Evolutionary conservation across 768 basidiomycete species (phyloP), one percentile per base, ranked within the genome.

Genomic region (Paxillus ammoniavirescens): DNA sequence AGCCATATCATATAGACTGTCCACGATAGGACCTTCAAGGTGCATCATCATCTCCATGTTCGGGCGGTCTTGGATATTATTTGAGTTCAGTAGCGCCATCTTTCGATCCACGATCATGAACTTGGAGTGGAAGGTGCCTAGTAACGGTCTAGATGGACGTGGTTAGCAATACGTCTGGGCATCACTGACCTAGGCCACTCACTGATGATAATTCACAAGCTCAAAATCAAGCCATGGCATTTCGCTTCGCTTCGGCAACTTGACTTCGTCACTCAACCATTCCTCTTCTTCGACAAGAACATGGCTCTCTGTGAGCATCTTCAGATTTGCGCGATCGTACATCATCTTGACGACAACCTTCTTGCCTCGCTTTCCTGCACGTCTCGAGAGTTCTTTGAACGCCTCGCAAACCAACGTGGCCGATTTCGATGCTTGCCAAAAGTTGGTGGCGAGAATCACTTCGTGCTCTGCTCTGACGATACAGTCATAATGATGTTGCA

Each of bases 51-150:
- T 80, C 67, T 82, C 77, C 54, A 77, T 57, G 59, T 79, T 77
- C 7, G 74, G 70, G 17, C 77, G 74, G 57, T 82, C 79, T 68
- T 86, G 85, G 38, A 88, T 83, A 52, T 88, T 88, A 68, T 87
- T 87, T 47, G 77, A 80, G 65, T 84, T 83, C 49, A 89, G 67
- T 50, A 86, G 66, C 1, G 83, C 86, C 35, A 86, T 72, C 59
- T 80, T 82, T n/a, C 85, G 74, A 63, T 89, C 87, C 2, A 87
- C 81, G 41, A 89, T 72, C 70, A 87, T 73, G 61, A 81, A 87
- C 62, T 89, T 88, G 43, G 82, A 79, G 59, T 89, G 87, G 66
- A 87, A 89, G 0, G 86, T 89, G 12, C 86, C 85, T 3, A 84
- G 65, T 18, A 83, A 55, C 3, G 81, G 80, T 36, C 77, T 71